A percentile compares a stretch with the other conserved stretches of the same genome.
phyloP scores from a whole-genome alignment of 345 rosid species.

The Euphorbia tirucalli region DNA sequence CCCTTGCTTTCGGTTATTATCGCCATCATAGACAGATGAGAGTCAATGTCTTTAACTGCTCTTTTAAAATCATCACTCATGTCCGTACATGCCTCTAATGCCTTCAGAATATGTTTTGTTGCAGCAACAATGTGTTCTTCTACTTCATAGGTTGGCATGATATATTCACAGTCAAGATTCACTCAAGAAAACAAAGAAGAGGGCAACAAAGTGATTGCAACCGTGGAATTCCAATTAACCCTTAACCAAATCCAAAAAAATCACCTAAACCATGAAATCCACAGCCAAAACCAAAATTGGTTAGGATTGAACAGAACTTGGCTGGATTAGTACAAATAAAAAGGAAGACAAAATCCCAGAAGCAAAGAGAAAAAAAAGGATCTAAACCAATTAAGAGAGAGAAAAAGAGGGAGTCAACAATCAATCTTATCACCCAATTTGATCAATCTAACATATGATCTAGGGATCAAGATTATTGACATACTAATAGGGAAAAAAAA shows the following conservation, averaged over 20 bases:
- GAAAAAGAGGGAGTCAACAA: neutral
- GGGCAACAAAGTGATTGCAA: neutral
- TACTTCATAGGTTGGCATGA: conserved; percentile 38
- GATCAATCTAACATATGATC: neutral
- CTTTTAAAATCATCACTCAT: conserved; percentile 48
- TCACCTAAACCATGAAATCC: neutral
- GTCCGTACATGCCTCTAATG: conserved; percentile 43
- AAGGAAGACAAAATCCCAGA: neutral
- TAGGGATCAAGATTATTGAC: neutral
- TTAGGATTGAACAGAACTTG: too few relatives aligned
- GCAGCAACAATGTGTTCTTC: conserved; percentile 70
- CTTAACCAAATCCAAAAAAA: conserved; percentile 2
- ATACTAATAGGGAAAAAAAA: neutral
- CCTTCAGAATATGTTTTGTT: conserved; percentile 53
- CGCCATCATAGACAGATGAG: conserved; percentile 45
- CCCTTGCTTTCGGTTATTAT: conserved; percentile 31
- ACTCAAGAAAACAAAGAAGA: neutral
- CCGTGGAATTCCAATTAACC: neutral
- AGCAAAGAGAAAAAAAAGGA: neutral
- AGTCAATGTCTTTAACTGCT: conserved; percentile 47
- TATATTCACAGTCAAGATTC: conserved; percentile 17
- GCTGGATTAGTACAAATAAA: too few relatives aligned
- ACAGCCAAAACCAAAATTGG: neutral
- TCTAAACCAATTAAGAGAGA: neutral
- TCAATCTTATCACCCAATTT: neutral